Percentiles rank a stretch among this genome's conserved stretches.
Evolutionary conservation across 1,139 yeast species (phyloP).

Genomic region (Taphrina sp.): DNA sequence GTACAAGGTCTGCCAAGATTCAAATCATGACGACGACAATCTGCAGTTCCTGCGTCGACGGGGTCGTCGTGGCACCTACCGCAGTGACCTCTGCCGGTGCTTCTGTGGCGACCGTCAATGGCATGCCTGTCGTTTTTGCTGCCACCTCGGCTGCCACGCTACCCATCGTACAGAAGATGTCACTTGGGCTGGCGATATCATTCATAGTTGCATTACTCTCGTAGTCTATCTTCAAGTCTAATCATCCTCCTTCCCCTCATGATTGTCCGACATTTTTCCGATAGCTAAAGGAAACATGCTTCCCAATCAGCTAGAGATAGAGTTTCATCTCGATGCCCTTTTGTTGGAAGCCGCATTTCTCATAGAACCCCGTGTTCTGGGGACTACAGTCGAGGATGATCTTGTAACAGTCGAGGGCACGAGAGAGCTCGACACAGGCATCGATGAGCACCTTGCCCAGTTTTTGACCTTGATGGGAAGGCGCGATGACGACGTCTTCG

Average conservation of each 20-base stretch:
- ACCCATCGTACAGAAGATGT: no score
- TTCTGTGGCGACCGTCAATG: slow-evolving; percentile 4
- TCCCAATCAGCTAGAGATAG: no score
- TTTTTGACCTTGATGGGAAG: slow-evolving; percentile 75
- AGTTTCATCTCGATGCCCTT: slow-evolving; percentile 29
- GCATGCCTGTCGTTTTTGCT: slow-evolving; percentile 7
- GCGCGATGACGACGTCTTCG: slow-evolving; percentile 85
- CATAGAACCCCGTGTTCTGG: slow-evolving; percentile 77
- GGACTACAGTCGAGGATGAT: slow-evolving; percentile 82
- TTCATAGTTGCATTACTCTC: no score
- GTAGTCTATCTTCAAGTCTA: no score
- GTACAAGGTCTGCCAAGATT: slow-evolving; percentile 13
- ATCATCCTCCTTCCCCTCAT: no score
- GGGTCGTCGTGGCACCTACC: slow-evolving; percentile 1
- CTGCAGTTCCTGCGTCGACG: slow-evolving; percentile 6
- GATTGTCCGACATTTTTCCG: no score
- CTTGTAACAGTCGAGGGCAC: slow-evolving; percentile 53
- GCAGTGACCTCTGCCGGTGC: not conserved
- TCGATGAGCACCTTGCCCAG: slow-evolving; percentile 52
- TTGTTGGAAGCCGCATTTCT: slow-evolving; percentile 58
- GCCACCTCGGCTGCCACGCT: not conserved
- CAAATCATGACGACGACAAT: slow-evolving; percentile 14
- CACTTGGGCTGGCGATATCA: no score
- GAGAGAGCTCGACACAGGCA: slow-evolving; percentile 21
- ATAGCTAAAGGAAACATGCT: no score